Evolutionary conservation across 2,329 filamentous ascomycete genomes (phyloP).

Genomic region (Pseudogymnoascus sp.): DNA sequence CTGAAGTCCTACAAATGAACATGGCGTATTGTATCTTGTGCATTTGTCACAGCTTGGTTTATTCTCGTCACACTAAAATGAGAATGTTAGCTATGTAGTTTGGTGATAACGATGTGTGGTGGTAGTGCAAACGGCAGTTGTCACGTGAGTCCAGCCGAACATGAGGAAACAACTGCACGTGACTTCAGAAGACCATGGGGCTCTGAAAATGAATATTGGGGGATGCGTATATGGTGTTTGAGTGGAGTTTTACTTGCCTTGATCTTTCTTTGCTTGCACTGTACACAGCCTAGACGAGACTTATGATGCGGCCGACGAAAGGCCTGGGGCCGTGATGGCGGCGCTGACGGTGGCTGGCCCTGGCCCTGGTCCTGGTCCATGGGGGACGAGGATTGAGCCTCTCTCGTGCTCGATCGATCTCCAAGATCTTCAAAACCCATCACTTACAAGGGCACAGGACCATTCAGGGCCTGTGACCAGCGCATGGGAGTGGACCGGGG

Average conservation of each 20-base stretch:
- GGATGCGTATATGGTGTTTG: no score
- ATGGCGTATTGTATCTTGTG: conserved; percentile 13
- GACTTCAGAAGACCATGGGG: not conserved
- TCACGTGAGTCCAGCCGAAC: not conserved
- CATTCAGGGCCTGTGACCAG: not conserved
- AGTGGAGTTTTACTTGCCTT: conserved; percentile 11
- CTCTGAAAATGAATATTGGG: not conserved
- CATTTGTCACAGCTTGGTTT: conserved; percentile 18
- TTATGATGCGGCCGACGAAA: conserved; percentile 17
- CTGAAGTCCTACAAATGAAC: conserved; percentile 12
- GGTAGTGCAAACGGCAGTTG: not conserved
- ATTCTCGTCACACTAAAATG: conserved; percentile 19
- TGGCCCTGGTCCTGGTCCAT: conserved; percentile 5
- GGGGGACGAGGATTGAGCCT: not conserved
- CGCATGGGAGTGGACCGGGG: conserved; percentile 1
- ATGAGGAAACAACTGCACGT: not conserved
- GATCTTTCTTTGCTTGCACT: conserved; percentile 19
- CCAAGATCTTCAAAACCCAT: conserved; percentile 1
- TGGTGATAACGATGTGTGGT: not conserved
- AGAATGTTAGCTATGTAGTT: not conserved
- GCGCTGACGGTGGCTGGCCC: not conserved
- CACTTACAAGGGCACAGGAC: not conserved
- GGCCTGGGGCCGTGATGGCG: not conserved
- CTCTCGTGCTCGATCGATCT: not conserved
- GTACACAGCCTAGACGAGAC: conserved; percentile 15